Conservation (phyloP, 805 yeast genomes). For the Pichia insulana region DNA sequence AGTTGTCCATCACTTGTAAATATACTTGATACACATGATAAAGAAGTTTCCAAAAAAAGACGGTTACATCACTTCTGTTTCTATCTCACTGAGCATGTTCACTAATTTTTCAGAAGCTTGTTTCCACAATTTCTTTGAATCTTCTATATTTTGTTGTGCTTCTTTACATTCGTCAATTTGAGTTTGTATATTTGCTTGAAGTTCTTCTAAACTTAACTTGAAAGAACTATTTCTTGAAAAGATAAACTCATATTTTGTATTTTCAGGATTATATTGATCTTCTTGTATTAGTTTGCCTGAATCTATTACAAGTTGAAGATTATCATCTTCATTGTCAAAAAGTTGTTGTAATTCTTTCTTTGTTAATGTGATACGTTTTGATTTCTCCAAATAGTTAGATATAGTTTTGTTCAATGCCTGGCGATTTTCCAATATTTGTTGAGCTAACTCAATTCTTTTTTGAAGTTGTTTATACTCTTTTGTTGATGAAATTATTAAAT, state of each 20-base stretch:
- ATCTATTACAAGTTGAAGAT: slow-evolving; percentile 16
- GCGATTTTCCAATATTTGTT: slow-evolving; percentile 18
- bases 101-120: slow-evolving; percentile 12
- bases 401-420: slow-evolving; percentile 20
- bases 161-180: slow-evolving; percentile 22
- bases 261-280: slow-evolving; percentile 10
- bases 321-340: slow-evolving; percentile 22
- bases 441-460: slow-evolving; percentile 16
- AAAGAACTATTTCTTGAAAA: slow-evolving; percentile 15
- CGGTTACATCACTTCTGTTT: slow-evolving; percentile 2
- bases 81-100: slow-evolving; percentile 2
- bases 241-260: slow-evolving; percentile 19
- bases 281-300: slow-evolving; percentile 17
- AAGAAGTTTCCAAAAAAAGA: background rate
- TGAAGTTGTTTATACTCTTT: slow-evolving; percentile 16
- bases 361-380: slow-evolving; percentile 18
- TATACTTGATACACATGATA: background rate
- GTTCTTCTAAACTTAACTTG: slow-evolving; percentile 15
- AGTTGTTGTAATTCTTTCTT: slow-evolving; percentile 18
- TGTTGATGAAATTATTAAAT: slow-evolving; percentile 16
- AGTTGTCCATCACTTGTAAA: background rate
- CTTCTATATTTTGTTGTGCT: slow-evolving; percentile 14
- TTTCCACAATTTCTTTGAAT: slow-evolving; percentile 22
- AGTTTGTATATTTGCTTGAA: slow-evolving; percentile 15
- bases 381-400: slow-evolving; percentile 16